Evolutionary conservation across 2,329 filamentous ascomycete genomes (phyloP).

Genomic region (Fusarium sp.): DNA sequence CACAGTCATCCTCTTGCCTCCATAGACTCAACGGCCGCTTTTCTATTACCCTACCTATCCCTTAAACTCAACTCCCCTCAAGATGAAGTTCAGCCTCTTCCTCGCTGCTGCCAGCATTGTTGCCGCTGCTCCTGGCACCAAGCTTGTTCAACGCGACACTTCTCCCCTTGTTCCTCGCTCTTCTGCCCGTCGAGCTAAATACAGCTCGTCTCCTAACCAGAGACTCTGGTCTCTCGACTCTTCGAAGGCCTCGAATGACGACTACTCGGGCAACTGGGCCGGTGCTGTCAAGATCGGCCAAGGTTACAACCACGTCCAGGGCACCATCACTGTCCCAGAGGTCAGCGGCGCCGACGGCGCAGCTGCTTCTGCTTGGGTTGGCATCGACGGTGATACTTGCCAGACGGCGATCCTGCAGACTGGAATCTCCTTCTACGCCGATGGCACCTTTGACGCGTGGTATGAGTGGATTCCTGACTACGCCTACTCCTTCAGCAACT

Average conservation of each 20-base stretch:
- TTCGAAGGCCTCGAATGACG: slow-evolving; percentile 21
- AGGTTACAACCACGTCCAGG: slow-evolving; percentile 44
- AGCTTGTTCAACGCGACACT: slow-evolving; percentile 1
- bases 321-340: slow-evolving; percentile 46
- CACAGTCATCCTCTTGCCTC: neutral
- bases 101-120: slow-evolving; percentile 9
- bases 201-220: slow-evolving; percentile 30
- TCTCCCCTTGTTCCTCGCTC: slow-evolving; percentile 11
- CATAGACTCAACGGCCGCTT: neutral
- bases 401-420: slow-evolving; percentile 55
- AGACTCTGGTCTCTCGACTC: slow-evolving; percentile 7
- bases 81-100: slow-evolving; percentile 14
- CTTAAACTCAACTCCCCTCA: neutral
- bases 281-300: slow-evolving; percentile 45
- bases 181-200: slow-evolving; percentile 4
- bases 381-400: slow-evolving; percentile 61
- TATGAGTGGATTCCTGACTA: slow-evolving; percentile 61
- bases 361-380: slow-evolving; percentile 56
- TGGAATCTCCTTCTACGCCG: slow-evolving; percentile 54
- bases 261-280: slow-evolving; percentile 47
- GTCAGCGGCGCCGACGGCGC: slow-evolving; percentile 29
- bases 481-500: slow-evolving; percentile 53
- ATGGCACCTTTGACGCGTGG: slow-evolving; percentile 57
- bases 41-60: neutral
- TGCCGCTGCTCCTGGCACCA: slow-evolving; percentile 8